Conservation (phyloP, 331 rosid genomes). For the Malus hybrid region DNA sequence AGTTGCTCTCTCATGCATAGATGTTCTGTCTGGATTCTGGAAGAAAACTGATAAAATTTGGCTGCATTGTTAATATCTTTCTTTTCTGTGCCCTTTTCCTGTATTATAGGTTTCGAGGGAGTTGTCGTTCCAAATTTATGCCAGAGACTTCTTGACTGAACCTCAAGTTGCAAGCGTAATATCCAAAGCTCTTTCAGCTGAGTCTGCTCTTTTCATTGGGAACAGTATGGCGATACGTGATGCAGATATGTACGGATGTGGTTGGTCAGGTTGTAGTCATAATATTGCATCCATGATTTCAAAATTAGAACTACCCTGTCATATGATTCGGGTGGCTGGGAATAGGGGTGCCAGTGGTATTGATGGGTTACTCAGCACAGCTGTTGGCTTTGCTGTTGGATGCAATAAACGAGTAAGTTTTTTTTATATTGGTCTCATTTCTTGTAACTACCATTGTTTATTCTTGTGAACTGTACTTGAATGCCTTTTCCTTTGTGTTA, state of each 20-base stretch:
- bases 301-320: constrained; percentile 46
- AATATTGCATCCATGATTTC: constrained; percentile 32
- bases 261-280: constrained; percentile 43
- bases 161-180: constrained; percentile 71
- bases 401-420: constrained; percentile 65
- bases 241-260: constrained; percentile 70
- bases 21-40: neutral
- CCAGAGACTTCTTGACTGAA: constrained; percentile 64
- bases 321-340: constrained; percentile 61
- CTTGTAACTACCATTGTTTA: neutral
- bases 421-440: neutral
- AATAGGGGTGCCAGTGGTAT: constrained; percentile 98
- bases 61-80: neutral
- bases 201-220: constrained; percentile 85
- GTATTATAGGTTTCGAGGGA: constrained; percentile 69
- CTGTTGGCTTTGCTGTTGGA: constrained; percentile 90
- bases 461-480: no score
- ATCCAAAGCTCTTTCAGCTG: constrained; percentile 55
- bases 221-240: constrained; percentile 97
- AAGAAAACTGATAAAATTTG: neutral
- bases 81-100: neutral
- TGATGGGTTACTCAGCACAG: constrained; percentile 93
- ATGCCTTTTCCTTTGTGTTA: neutral
- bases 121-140: constrained; percentile 71
- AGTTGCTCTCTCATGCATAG: neutral